A percentile compares a stretch with the other conserved stretches of the same genome.
These are phyloP conservation scores for Lipomyces yamanashiensis DNA, from an alignment of 805 yeast species.

Conservation along the genomic window DNA sequence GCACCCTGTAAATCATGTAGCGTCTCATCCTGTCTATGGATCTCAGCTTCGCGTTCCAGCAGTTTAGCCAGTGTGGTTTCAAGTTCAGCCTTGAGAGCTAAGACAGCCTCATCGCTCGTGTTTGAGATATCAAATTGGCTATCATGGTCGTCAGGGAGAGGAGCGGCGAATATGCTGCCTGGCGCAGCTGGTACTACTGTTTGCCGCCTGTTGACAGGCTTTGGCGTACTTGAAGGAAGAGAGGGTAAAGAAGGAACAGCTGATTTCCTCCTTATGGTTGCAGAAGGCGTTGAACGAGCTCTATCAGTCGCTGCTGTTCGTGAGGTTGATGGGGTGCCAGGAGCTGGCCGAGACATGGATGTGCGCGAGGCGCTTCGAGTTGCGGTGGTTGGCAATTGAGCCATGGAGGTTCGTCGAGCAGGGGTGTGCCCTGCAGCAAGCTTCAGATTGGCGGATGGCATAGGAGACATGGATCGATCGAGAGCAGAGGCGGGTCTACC, in stretches of 20 bases:
- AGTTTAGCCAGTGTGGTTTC: constrained; percentile 36
- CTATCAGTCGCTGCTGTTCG: constrained; percentile 10
- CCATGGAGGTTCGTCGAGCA: constrained; percentile 28
- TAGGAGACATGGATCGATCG: constrained; percentile 24
- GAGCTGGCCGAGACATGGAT: constrained; percentile 10
- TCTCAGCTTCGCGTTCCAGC: constrained; percentile 42
- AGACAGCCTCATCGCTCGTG: constrained; percentile 18
- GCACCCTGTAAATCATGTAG: constrained; percentile 55
- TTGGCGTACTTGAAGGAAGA: constrained; percentile 9
- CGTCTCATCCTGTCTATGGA: constrained; percentile 53
- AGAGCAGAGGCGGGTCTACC: constrained; percentile 14
- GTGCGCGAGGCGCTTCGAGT: constrained; percentile 23
- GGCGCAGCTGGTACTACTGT: constrained; percentile 6
- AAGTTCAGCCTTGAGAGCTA: constrained; percentile 35
- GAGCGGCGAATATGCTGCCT: constrained; percentile 6
- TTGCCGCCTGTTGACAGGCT: constrained; percentile 1
- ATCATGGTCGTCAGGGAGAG: constrained; percentile 11
- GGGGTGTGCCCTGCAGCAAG: constrained; percentile 21
- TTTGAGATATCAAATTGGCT: constrained; percentile 5
- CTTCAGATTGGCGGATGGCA: constrained; percentile 1
- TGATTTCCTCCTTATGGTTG: constrained; percentile 9
- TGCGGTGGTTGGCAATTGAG: constrained; percentile 13
- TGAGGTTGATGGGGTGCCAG: constrained; percentile 9
- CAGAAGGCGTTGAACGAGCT: constrained; percentile 11
- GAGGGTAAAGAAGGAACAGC: constrained; percentile 10